Evolutionary conservation across 2,329 filamentous ascomycete species (phyloP).

Genomic region (Aspergillus sp.): DNA sequence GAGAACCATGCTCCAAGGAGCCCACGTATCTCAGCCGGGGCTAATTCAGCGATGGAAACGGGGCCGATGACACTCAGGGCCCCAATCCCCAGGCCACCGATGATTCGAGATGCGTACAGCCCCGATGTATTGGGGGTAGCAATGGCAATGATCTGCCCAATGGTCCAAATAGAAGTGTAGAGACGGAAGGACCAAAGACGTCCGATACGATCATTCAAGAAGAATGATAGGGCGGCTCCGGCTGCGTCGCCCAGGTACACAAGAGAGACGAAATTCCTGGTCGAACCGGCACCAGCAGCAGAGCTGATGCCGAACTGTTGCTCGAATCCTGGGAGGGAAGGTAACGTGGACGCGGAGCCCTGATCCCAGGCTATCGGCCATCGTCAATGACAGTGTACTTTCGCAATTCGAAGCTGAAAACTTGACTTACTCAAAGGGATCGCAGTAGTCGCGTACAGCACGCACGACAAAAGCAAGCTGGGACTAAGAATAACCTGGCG

Average conservation of each 20-base stretch:
- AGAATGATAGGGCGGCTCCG: slow-evolving; percentile 29
- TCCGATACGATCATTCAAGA: slow-evolving; percentile 35
- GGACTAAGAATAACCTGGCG: slow-evolving; percentile 6
- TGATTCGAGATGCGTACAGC: slow-evolving; percentile 31
- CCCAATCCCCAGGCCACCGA: slow-evolving; percentile 34
- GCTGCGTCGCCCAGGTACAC: slow-evolving; percentile 26
- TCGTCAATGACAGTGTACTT: background rate
- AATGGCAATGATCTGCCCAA: slow-evolving; percentile 16
- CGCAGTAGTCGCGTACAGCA: slow-evolving; percentile 6
- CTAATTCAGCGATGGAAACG: slow-evolving; percentile 35
- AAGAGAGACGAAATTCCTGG: slow-evolving; percentile 33
- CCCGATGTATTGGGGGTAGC: slow-evolving; percentile 13
- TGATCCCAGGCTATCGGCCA: slow-evolving; percentile 24
- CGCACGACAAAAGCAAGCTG: slow-evolving; percentile 3
- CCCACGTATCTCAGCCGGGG: slow-evolving; percentile 34
- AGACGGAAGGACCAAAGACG: slow-evolving; percentile 34
- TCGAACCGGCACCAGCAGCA: slow-evolving; percentile 16
- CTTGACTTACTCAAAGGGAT: slow-evolving; percentile 13
- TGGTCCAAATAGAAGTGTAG: slow-evolving; percentile 24
- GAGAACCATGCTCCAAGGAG: slow-evolving; percentile 32
- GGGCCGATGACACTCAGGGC: slow-evolving; percentile 32
- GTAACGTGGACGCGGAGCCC: slow-evolving; percentile 23
- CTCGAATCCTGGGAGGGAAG: slow-evolving; percentile 30
- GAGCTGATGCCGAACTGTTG: slow-evolving; percentile 27
- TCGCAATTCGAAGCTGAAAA: background rate